Conservation (phyloP, 1,284 basidiomycete genomes). For the Moniliella sp. region DNA sequence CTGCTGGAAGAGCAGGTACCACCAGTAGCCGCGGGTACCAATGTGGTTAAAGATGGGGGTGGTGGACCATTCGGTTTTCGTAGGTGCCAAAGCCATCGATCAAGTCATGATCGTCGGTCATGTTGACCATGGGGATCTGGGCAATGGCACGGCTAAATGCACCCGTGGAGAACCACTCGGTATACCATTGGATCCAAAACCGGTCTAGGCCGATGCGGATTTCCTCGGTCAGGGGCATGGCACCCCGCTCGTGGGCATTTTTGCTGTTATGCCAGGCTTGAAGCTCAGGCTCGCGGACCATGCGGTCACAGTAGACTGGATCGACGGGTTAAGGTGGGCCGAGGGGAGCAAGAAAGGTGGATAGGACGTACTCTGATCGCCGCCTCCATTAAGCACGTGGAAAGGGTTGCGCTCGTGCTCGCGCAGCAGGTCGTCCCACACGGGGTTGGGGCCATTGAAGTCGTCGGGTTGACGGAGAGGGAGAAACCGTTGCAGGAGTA, state of each 20-base stretch:
- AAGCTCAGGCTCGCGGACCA: conserved; percentile 7
- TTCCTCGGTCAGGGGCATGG: conserved; percentile 48
- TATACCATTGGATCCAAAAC: conserved; percentile 55
- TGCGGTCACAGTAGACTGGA: conserved; percentile 13
- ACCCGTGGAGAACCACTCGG: conserved; percentile 51
- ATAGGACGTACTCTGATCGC: conserved; percentile 34
- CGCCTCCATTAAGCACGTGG: conserved; percentile 60
- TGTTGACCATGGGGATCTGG: conserved; percentile 51
- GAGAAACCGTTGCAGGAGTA: conserved; percentile 50
- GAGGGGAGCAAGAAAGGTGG: conserved; percentile 38
- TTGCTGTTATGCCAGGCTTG: neutral
- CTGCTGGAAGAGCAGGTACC: conserved; percentile 30
- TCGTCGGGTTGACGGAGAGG: conserved; percentile 37
- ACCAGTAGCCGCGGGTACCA: conserved; percentile 22
- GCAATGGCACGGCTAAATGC: conserved; percentile 79
- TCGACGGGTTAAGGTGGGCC: conserved; percentile 45
- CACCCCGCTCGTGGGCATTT: conserved; percentile 42
- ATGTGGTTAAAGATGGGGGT: conserved; percentile 18
- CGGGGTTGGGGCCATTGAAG: conserved; percentile 36
- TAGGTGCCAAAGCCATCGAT: conserved; percentile 81
- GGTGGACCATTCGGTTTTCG: conserved; percentile 8
- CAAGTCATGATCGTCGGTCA: conserved; percentile 45
- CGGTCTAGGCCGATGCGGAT: conserved; percentile 61
- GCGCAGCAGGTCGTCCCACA: conserved; percentile 72
- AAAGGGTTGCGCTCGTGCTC: conserved; percentile 61